A percentile compares a stretch with the other conserved stretches of the same genome.
Evolutionary conservation across 495 filamentous ascomycete species (phyloP).

Genomic region (Aspergillus cavernicola): DNA sequence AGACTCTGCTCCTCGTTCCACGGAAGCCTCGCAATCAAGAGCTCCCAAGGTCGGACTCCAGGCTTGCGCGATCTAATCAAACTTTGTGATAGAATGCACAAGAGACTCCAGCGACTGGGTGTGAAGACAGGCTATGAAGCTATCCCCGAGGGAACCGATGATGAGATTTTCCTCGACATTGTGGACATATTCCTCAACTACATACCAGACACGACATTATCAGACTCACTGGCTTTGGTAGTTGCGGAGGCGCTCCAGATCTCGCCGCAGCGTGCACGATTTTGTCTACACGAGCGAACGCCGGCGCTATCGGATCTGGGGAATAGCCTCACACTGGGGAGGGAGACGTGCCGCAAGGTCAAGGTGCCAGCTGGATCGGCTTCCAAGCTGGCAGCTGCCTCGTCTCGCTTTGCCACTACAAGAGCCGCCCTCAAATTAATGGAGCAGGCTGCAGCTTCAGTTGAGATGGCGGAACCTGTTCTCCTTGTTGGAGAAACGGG

Average conservation of each 20-base stretch:
- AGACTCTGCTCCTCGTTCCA: conserved; percentile 54
- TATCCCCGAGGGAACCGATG: conserved; percentile 66
- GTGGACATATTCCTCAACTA: conserved; percentile 83
- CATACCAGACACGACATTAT: conserved; percentile 62
- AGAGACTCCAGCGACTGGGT: conserved; percentile 52
- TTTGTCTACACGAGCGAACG: conserved; percentile 64
- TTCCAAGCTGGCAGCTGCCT: conserved; percentile 30
- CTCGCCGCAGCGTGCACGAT: conserved; percentile 69
- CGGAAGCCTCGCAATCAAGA: conserved; percentile 43
- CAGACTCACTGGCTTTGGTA: conserved; percentile 54
- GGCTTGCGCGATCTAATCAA: conserved; percentile 84
- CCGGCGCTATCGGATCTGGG: conserved; percentile 59
- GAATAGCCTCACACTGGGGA: conserved; percentile 60
- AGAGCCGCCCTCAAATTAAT: conserved; percentile 48
- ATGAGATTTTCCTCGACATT: conserved; percentile 87
- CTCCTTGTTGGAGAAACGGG: conserved; percentile 96
- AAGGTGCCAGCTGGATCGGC: conserved; percentile 37
- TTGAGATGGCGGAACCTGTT: conserved; percentile 80
- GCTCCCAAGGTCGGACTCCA: conserved; percentile 44
- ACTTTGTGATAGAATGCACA: conserved; percentile 74
- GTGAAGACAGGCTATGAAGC: conserved; percentile 69
- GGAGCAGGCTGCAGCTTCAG: conserved; percentile 79
- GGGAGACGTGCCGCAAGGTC: conserved; percentile 50
- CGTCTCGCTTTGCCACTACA: conserved; percentile 44
- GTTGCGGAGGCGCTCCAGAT: conserved; percentile 85